Base-by-base conservation (phyloP, 768 basidiomycete genomes). In the Hericium rajendrae region DNA sequence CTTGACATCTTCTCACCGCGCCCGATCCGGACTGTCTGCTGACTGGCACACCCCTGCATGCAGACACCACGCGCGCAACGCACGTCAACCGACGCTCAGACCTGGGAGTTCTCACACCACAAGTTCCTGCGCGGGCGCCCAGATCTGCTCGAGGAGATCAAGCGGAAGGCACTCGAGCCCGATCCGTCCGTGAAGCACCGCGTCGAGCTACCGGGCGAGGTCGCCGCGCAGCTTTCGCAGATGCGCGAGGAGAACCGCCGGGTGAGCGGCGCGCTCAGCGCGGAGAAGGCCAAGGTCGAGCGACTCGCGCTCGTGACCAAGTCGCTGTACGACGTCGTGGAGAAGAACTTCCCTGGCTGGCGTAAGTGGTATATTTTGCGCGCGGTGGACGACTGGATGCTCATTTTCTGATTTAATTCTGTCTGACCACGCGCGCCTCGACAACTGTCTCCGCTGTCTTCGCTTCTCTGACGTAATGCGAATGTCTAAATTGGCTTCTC, bases 71-170 rank as follows among this genome's bases (percentile, higher is more conserved):
- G 91, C 51, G 86, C 89, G 5, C 86, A 91, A 66, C 82, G 88
- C 61, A 87, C 88, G 0, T 85, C 88, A 12, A 79, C 84, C 12
- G 84, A 89, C 65, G 83, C 86, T 38, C 88, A 92, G 70, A 86
- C 84, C 3, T 91, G 89, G 88, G 90, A 92, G 68, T 92, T 94
- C 69, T 88, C 86, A 4, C 91, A 94, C 68, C 83, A 84, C 70
- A 89, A 91, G 65, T 92, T 93, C 70, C 74, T 90, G 20, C 85
- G 88, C 46, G 90, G 82, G 0, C 81, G 88, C 10, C 83, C 85
- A 24, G 90, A 92, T 68, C 74, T 92, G 46, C 76, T 92, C 11
- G 88, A 91, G 65, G 86, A 86, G 64, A 93, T 93, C 67, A 91
- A 88, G 70, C 82, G 91, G 57, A 92, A 91, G 72, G 86, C 88